These are phyloP conservation scores for Scutellaria galericulata DNA, from an alignment of 257 asterid species.

Conservation along the genomic window DNA sequence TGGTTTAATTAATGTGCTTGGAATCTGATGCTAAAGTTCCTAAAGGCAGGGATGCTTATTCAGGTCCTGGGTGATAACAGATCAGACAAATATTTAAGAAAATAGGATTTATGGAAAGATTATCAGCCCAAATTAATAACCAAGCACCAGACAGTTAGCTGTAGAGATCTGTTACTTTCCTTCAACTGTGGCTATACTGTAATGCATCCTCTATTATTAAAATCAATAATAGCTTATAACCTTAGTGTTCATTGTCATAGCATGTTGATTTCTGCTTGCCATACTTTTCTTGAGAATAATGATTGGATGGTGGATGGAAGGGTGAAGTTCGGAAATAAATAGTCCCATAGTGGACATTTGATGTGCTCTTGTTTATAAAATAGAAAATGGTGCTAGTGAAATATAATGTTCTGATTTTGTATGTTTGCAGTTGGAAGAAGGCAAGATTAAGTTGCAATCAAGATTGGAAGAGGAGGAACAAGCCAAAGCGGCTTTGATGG, in stretches of 20 bases:
- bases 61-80: neutral
- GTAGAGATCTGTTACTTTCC: constrained; percentile 4
- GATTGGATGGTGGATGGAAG: constrained; percentile 2
- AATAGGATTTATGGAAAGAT: neutral
- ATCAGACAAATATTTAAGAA: neutral
- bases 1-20: neutral
- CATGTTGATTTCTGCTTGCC: neutral
- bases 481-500: constrained; percentile 89
- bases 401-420: constrained; percentile 25
- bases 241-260: constrained; percentile 5
- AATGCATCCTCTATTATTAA: constrained; percentile 21
- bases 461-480: constrained; percentile 92
- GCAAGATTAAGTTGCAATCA: constrained; percentile 81
- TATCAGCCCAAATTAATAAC: neutral
- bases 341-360: constrained; percentile 10
- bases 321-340: neutral
- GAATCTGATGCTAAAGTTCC: constrained; percentile 2
- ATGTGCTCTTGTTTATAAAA: constrained; percentile 13
- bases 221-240: constrained; percentile 10
- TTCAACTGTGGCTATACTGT: neutral
- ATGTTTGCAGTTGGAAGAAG: constrained; percentile 75
- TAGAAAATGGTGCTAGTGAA: constrained; percentile 22
- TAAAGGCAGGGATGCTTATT: constrained; percentile 19
- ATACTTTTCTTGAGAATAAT: constrained; percentile 9
- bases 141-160: neutral